Percentiles rank a stretch among this genome's conserved stretches.
These are phyloP conservation scores for Parietaria judaica DNA, from an alignment of 306 rosid genomes.

Conservation along the genomic window DNA sequence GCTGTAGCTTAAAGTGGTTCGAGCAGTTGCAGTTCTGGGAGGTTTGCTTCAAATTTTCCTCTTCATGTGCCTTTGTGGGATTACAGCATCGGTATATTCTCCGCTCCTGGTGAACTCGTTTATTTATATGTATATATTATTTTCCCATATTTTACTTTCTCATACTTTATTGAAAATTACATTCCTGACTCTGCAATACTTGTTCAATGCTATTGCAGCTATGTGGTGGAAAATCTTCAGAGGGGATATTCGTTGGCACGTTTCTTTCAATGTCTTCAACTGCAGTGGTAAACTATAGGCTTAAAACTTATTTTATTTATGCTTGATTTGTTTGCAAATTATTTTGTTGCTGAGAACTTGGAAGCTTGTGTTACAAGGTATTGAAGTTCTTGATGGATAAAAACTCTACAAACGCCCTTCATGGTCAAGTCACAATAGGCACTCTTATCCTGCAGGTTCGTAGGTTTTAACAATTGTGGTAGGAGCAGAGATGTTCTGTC, in stretches of 20 bases:
- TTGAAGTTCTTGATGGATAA: constrained; percentile 92
- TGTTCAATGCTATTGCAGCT: constrained; percentile 48
- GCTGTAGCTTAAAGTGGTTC: constrained; percentile 90
- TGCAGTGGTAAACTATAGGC: constrained; percentile 41
- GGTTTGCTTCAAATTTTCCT: constrained; percentile 89
- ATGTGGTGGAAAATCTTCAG: constrained; percentile 95
- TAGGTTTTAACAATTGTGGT: neutral
- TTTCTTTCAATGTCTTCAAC: constrained; percentile 98
- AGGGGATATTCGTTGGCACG: constrained; percentile 91
- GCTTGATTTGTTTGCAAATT: constrained; percentile 6
- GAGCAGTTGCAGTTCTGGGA: constrained; percentile 97
- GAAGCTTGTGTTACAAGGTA: constrained; percentile 40
- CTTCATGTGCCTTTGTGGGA: constrained; percentile 93
- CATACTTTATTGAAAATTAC: neutral
- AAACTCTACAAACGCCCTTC: constrained; percentile 74
- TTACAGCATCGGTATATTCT: constrained; percentile 75
- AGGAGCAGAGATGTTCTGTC: neutral
- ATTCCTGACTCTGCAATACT: no score
- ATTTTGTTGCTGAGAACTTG: neutral
- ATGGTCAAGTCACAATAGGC: constrained; percentile 96
- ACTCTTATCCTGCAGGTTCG: constrained; percentile 59
- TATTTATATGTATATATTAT: neutral
- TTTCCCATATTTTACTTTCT: neutral
- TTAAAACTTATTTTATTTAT: constrained; percentile 13
- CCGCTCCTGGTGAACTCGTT: neutral